These are phyloP conservation scores for Tolypocladium guangdongense DNA, from an alignment of 2,329 filamentous ascomycete species.

Conservation along the genomic window DNA sequence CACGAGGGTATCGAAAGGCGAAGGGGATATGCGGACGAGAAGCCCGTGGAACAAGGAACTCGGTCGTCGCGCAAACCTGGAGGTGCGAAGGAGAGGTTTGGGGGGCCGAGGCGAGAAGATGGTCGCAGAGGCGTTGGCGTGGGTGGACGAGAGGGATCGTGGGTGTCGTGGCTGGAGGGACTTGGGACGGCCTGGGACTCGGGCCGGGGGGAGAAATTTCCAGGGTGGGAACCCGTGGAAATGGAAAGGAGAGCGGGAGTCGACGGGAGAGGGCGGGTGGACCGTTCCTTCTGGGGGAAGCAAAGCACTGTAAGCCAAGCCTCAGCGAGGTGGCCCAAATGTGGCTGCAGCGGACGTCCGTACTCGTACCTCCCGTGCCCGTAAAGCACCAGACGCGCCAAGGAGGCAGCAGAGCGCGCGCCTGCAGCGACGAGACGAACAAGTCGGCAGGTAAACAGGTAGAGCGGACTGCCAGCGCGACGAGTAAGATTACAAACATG, in stretches of 20 bases:
- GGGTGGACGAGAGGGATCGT: constrained; percentile 4
- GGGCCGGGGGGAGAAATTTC: constrained; percentile 10
- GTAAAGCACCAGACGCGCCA: too few species aligned
- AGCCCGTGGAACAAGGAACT: not conserved
- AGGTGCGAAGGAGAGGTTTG: constrained; percentile 4
- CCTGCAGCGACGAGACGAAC: not conserved
- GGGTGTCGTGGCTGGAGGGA: constrained; percentile 4
- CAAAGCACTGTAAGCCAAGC: too few species aligned
- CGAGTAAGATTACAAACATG: too few species aligned
- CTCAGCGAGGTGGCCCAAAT: not conserved
- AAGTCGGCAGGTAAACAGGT: too few species aligned
- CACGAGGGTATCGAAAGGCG: constrained; percentile 8
- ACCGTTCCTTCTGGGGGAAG: not conserved
- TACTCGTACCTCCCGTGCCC: too few species aligned
- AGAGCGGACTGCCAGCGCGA: not conserved
- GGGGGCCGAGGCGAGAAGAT: constrained; percentile 3
- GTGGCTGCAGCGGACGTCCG: not conserved
- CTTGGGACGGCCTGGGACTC: not conserved
- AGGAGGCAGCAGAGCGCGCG: not conserved
- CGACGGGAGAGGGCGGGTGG: constrained; percentile 4
- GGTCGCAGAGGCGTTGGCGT: constrained; percentile 3
- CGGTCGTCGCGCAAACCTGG: not conserved
- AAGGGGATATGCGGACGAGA: not conserved
- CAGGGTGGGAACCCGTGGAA: constrained; percentile 8
- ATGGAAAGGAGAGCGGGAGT: constrained; percentile 7